A percentile compares a stretch with the other conserved stretches of the same genome.
Conservation (phyloP, 192 early-diverging fungal genomes). For the Coemansia sp. region DNA sequence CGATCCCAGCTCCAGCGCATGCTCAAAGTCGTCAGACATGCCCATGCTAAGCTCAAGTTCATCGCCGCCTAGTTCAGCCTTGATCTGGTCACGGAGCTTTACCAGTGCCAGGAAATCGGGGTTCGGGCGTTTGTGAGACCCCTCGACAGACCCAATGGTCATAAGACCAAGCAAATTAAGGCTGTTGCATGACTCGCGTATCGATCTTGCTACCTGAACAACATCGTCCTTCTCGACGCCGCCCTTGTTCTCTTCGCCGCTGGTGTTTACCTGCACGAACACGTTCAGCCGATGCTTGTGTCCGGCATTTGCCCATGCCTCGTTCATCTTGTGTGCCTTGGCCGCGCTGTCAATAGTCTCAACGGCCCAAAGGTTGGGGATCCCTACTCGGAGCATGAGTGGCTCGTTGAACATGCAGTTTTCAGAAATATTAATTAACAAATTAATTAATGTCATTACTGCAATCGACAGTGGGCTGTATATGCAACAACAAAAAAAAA, state of each 20-base stretch:
- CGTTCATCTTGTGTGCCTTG: conserved; percentile 81
- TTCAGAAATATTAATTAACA: background rate
- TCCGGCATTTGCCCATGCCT: conserved; percentile 61
- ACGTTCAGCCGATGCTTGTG: conserved; percentile 64
- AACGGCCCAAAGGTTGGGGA: conserved; percentile 88
- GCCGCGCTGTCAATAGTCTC: conserved; percentile 89
- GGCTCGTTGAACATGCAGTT: too few relatives aligned
- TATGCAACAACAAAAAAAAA: too few relatives aligned
- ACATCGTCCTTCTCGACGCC: conserved; percentile 64
- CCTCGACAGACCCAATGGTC: conserved; percentile 88
- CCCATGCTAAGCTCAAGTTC: conserved; percentile 90
- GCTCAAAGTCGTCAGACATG: conserved; percentile 93
- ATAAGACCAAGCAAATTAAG: conserved; percentile 83
- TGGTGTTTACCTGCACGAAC: conserved; percentile 95
- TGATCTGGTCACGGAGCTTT: conserved; percentile 37
- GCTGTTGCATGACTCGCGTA: conserved; percentile 64
- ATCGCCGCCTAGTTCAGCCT: conserved; percentile 16
- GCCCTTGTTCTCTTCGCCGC: conserved; percentile 83
- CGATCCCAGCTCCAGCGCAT: conserved; percentile 80
- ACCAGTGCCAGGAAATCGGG: conserved; percentile 54
- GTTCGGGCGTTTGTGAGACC: conserved; percentile 46
- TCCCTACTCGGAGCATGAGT: conserved; percentile 46
- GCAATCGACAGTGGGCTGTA: too few relatives aligned
- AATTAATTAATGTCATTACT: background rate
- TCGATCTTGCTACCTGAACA: conserved; percentile 62